Conservation (phyloP, 2,329 filamentous ascomycete genomes). For the Pyrenophora tritici-repentis region DNA sequence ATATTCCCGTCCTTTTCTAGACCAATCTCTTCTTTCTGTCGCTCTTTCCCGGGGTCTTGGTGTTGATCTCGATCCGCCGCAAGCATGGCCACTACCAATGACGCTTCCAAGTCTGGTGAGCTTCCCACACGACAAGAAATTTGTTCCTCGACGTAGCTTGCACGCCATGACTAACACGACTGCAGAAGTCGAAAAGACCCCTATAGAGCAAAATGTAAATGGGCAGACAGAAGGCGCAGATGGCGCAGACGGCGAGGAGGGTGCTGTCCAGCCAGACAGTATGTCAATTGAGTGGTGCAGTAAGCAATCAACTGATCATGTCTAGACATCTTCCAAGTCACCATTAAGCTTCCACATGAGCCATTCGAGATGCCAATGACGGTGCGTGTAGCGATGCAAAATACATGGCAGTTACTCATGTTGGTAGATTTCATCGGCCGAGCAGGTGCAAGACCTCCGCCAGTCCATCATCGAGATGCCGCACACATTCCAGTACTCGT, state of each 20-base stretch:
- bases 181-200: slow-evolving; percentile 36
- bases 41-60: slow-evolving; percentile 26
- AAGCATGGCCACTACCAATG: slow-evolving; percentile 45
- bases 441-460: slow-evolving; percentile 95
- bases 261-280: slow-evolving; percentile 39
- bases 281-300: slow-evolving; percentile 12
- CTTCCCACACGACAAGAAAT: slow-evolving; percentile 17
- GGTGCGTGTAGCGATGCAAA: slow-evolving; percentile 56
- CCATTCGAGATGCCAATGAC: slow-evolving; percentile 82
- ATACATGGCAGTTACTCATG: slow-evolving; percentile 25
- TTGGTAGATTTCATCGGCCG: slow-evolving; percentile 80
- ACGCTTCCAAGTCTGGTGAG: slow-evolving; percentile 47
- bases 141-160: neutral
- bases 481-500: slow-evolving; percentile 93
- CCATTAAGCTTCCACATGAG: slow-evolving; percentile 79
- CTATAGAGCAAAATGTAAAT: slow-evolving; percentile 28
- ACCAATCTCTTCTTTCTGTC: slow-evolving; percentile 32
- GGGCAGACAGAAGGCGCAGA: slow-evolving; percentile 28
- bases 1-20: slow-evolving; percentile 26
- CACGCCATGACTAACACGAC: slow-evolving; percentile 30
- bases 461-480: slow-evolving; percentile 95
- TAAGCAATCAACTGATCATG: slow-evolving; percentile 5
- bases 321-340: slow-evolving; percentile 68
- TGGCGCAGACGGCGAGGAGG: slow-evolving; percentile 23
- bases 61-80: slow-evolving; percentile 14